A percentile compares a stretch with the other conserved stretches of the same genome.
phyloP scores from a whole-genome alignment of 179 eudicot species.

The Heliamphora pulchella region DNA sequence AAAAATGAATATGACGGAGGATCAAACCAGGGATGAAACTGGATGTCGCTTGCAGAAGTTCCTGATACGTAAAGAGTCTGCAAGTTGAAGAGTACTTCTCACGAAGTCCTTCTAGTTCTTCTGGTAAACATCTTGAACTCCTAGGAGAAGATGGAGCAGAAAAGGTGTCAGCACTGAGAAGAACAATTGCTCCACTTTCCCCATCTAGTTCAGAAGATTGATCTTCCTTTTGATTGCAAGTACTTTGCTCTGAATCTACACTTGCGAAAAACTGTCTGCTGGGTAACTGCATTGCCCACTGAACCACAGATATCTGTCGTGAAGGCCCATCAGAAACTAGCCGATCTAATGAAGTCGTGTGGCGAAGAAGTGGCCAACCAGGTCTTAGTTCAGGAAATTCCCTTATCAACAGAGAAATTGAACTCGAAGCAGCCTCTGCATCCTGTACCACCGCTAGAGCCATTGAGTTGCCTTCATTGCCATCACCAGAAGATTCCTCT shows the following conservation, averaged over 20 bases:
- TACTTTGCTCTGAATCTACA: slow-evolving; percentile 22
- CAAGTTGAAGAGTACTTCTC: neutral
- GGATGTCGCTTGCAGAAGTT: slow-evolving; percentile 59
- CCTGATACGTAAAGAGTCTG: slow-evolving; percentile 19
- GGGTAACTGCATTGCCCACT: slow-evolving; percentile 51
- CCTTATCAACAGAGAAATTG: slow-evolving; percentile 37
- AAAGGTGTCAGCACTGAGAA: slow-evolving; percentile 25
- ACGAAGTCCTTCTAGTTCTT: slow-evolving; percentile 26
- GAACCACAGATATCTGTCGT: slow-evolving; percentile 42
- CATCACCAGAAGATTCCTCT: slow-evolving; percentile 23
- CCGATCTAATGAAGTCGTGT: slow-evolving; percentile 27
- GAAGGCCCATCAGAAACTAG: slow-evolving; percentile 22
- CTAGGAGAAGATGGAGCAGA: slow-evolving; percentile 32
- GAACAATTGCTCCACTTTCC: slow-evolving; percentile 48
- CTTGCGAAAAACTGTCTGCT: slow-evolving; percentile 26
- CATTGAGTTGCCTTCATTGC: slow-evolving; percentile 37
- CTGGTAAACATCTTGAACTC: slow-evolving; percentile 29
- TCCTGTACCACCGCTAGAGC: slow-evolving; percentile 53
- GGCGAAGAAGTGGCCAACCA: slow-evolving; percentile 75
- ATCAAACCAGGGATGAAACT: slow-evolving; percentile 44
- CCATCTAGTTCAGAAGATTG: slow-evolving; percentile 32
- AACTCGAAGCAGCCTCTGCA: slow-evolving; percentile 37
- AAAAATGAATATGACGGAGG: neutral
- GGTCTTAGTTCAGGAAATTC: slow-evolving; percentile 52
- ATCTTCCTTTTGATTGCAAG: slow-evolving; percentile 16